phyloP scores from a whole-genome alignment of 2,329 filamentous ascomycete genomes.

The Beauveria pseudobassiana region DNA sequence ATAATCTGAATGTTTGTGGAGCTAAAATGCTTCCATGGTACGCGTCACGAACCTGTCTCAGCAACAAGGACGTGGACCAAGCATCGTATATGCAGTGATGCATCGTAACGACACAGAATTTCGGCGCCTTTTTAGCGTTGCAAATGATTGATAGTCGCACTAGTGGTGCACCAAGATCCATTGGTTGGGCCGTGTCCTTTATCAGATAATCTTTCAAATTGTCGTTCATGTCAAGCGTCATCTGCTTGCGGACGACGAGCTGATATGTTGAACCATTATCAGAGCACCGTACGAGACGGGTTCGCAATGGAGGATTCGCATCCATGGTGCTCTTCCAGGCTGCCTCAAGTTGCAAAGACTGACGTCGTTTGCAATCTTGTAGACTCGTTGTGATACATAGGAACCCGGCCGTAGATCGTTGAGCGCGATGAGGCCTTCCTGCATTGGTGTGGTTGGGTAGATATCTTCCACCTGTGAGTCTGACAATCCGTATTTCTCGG shows the following conservation, averaged over 20 bases:
- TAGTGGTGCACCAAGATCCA: neutral
- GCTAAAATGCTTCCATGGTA: neutral
- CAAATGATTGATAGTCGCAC: neutral
- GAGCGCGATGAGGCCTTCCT: slow-evolving; percentile 29
- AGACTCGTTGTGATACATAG: neutral
- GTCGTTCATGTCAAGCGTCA: neutral
- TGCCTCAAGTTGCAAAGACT: neutral
- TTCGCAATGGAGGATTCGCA: neutral
- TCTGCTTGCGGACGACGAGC: neutral
- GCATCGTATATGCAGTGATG: slow-evolving; percentile 2
- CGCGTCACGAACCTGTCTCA: neutral
- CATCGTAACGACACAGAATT: neutral
- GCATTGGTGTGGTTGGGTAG: slow-evolving; percentile 31
- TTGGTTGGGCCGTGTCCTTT: neutral
- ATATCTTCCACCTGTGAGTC: slow-evolving; percentile 26
- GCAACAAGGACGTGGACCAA: neutral
- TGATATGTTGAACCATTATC: neutral
- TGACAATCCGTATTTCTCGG: slow-evolving; percentile 19
- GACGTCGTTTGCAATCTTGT: neutral
- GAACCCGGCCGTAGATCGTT: slow-evolving; percentile 18
- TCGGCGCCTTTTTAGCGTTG: neutral
- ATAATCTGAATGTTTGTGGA: neutral
- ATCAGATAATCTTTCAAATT: neutral
- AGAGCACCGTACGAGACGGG: neutral
- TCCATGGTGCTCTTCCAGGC: neutral